Percentiles rank a stretch among this genome's conserved stretches.
phyloP scores from a whole-genome alignment of 305 asterid genomes.

The Nicotiana rustica region DNA sequence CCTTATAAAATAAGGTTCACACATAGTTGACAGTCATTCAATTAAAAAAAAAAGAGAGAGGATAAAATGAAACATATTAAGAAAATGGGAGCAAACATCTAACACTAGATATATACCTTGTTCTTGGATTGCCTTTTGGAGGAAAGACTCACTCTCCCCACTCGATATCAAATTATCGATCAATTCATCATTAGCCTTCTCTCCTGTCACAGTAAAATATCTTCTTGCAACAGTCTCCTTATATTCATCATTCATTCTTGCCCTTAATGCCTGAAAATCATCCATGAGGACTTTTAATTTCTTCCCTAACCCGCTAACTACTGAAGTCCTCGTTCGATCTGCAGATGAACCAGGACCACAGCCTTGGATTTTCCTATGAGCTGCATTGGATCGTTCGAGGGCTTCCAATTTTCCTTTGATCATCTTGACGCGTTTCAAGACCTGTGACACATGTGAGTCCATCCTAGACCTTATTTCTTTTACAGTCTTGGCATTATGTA shows the following conservation, averaged over 20 bases:
- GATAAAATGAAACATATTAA: background rate
- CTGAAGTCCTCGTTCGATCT: slow-evolving; percentile 70
- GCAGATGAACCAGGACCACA: slow-evolving; percentile 81
- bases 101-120: slow-evolving; percentile 43
- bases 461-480: slow-evolving; percentile 67
- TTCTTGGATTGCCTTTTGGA: slow-evolving; percentile 77
- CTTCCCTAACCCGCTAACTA: slow-evolving; percentile 77
- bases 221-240: slow-evolving; percentile 77
- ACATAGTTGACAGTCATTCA: no score
- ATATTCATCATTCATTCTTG: slow-evolving; percentile 70
- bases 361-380: slow-evolving; percentile 59
- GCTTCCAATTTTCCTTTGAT: slow-evolving; percentile 73
- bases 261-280: slow-evolving; percentile 75
- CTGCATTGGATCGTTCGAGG: slow-evolving; percentile 63
- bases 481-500: slow-evolving; percentile 61
- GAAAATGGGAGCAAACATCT: background rate
- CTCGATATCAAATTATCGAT: slow-evolving; percentile 72
- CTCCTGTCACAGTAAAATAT: slow-evolving; percentile 76
- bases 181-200: slow-evolving; percentile 61
- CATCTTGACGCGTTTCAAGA: slow-evolving; percentile 61
- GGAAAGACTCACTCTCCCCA: slow-evolving; percentile 74
- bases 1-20: background rate
- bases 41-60: background rate
- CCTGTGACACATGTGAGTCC: slow-evolving; percentile 77
- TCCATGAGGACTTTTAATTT: slow-evolving; percentile 79